phyloP scores from a whole-genome alignment of 2,329 filamentous ascomycete species.

The Xylaria sp. region DNA sequence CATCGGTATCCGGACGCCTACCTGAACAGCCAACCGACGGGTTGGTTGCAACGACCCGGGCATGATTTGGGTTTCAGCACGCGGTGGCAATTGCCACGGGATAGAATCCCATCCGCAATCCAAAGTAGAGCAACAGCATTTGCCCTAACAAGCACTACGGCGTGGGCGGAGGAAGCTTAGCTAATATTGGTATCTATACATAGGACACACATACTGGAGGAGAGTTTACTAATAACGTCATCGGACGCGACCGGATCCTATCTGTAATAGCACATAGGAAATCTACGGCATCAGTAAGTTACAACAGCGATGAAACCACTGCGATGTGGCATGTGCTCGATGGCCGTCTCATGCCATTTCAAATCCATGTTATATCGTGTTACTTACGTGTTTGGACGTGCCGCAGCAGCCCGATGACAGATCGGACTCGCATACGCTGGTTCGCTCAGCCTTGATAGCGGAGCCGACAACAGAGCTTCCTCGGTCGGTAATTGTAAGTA shows the following conservation, averaged over 20 bases:
- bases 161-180: background rate
- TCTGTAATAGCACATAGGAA: no score
- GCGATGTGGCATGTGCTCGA: conserved; percentile 2
- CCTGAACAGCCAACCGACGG: background rate
- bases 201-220: no score
- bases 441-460: conserved; percentile 29
- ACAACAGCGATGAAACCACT: conserved; percentile 9
- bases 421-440: background rate
- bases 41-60: background rate
- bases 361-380: conserved; percentile 10
- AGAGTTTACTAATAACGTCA: background rate
- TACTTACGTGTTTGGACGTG: conserved; percentile 9
- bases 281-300: no score
- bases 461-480: conserved; percentile 3
- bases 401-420: conserved; percentile 14
- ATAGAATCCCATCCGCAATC: no score
- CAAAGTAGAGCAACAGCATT: no score
- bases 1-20: no score
- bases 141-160: background rate
- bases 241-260: background rate
- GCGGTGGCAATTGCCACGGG: background rate
- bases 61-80: background rate
- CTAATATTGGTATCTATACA: background rate
- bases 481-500: background rate
- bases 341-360: conserved; percentile 8